Evolutionary conservation across 371 early-diverging fungal genomes (phyloP).

Genomic region (Mucor saturninus): DNA sequence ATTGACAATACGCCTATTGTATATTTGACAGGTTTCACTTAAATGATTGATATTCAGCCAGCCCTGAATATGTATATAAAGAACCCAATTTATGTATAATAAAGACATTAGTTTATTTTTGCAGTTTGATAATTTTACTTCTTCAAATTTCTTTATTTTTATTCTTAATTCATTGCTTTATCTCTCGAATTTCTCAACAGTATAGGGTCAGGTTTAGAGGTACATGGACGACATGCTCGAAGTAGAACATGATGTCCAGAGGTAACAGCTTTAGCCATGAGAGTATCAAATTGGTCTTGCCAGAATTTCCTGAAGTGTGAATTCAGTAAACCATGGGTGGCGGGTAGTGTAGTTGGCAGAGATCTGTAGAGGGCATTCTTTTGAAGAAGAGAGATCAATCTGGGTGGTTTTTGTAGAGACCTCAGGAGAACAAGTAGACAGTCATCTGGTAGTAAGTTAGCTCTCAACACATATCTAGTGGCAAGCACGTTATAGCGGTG

Average conservation of each 20-base stretch:
- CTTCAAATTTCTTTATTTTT: too few relatives aligned
- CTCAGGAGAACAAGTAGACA: neutral
- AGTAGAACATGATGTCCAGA: neutral
- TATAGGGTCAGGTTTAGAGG: neutral
- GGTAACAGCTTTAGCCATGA: neutral
- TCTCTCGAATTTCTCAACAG: too few relatives aligned
- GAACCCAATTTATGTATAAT: too few relatives aligned
- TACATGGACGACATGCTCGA: neutral
- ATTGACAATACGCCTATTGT: too few relatives aligned
- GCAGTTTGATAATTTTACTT: too few relatives aligned
- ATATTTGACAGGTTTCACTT: too few relatives aligned
- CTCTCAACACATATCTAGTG: neutral
- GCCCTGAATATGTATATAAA: too few relatives aligned
- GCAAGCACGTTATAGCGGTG: slow-evolving; percentile 2
- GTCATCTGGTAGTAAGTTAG: neutral
- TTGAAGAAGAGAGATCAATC: neutral
- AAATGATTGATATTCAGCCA: too few relatives aligned
- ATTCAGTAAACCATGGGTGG: neutral
- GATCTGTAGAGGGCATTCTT: neutral
- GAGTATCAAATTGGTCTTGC: neutral
- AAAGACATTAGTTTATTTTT: too few relatives aligned
- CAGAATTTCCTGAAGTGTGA: too few relatives aligned
- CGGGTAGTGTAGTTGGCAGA: neutral
- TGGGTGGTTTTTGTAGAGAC: neutral
- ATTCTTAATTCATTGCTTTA: too few relatives aligned